These are phyloP conservation scores for Lagenaria siceraria DNA, from an alignment of 306 rosid species.

Conservation along the genomic window DNA sequence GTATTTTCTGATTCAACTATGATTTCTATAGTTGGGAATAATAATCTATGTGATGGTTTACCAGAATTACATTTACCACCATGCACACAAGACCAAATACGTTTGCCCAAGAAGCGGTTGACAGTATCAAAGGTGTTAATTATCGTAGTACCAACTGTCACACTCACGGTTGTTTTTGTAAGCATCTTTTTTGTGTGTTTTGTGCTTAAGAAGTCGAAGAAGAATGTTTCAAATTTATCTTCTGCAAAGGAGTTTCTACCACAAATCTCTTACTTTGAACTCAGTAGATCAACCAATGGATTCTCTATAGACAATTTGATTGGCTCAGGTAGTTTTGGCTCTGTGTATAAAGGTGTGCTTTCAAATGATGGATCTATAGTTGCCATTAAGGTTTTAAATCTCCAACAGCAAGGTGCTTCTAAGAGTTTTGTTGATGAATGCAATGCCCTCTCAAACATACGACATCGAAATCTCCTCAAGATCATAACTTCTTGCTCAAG, in stretches of 20 bases:
- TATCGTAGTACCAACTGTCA: background rate
- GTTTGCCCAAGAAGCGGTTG: background rate
- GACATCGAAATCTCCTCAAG: slow-evolving; percentile 34
- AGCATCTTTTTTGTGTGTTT: background rate
- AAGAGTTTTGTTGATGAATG: slow-evolving; percentile 34
- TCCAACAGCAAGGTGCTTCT: slow-evolving; percentile 22
- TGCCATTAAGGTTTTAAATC: slow-evolving; percentile 29
- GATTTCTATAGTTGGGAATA: slow-evolving; percentile 16
- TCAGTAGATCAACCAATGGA: background rate
- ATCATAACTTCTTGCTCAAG: slow-evolving; percentile 19
- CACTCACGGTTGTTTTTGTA: background rate
- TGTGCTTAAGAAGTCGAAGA: background rate
- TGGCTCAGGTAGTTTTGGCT: background rate
- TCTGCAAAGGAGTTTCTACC: background rate
- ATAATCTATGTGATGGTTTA: slow-evolving; percentile 25
- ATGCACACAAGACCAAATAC: background rate
- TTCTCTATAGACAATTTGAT: background rate
- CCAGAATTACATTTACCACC: slow-evolving; percentile 14
- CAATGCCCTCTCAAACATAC: slow-evolving; percentile 14
- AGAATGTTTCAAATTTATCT: background rate
- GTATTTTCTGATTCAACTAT: slow-evolving; percentile 12
- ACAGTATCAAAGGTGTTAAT: background rate
- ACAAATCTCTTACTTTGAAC: background rate
- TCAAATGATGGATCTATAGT: background rate
- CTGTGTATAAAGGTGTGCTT: background rate